phyloP scores from a whole-genome alignment of 2,329 filamentous ascomycete species.

The Fulvia fulva region DNA sequence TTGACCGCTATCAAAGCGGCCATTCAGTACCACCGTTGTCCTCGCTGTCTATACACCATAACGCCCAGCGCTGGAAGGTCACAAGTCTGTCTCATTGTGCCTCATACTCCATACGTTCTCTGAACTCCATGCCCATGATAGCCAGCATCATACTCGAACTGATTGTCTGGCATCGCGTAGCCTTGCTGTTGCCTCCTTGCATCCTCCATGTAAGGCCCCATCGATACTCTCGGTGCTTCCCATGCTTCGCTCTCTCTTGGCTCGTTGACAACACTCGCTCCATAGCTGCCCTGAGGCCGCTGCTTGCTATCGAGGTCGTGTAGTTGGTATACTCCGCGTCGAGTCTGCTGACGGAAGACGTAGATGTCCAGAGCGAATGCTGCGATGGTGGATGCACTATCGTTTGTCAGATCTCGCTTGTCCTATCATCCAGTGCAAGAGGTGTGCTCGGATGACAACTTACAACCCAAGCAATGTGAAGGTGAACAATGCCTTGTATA shows the following conservation, averaged over 20 bases:
- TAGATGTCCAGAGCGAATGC: constrained; percentile 50
- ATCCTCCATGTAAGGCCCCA: constrained; percentile 29
- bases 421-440: neutral
- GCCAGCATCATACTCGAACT: constrained; percentile 42
- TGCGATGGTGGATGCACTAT: constrained; percentile 44
- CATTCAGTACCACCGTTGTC: neutral
- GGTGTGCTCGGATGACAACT: constrained; percentile 17
- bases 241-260: constrained; percentile 32
- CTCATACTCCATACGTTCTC: constrained; percentile 1
- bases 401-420: neutral
- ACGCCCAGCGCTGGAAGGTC: constrained; percentile 1
- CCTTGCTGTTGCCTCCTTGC: constrained; percentile 29
- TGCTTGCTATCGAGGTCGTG: constrained; percentile 35
- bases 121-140: constrained; percentile 33
- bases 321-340: constrained; percentile 50
- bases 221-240: constrained; percentile 28
- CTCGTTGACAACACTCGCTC: constrained; percentile 13
- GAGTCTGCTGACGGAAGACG: constrained; percentile 43
- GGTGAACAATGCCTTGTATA: constrained; percentile 58
- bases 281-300: constrained; percentile 17
- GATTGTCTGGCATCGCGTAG: constrained; percentile 41
- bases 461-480: constrained; percentile 50
- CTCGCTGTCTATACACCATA: neutral
- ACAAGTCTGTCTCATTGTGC: neutral
- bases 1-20: neutral